These are phyloP conservation scores for Lichtheimia ramosa DNA, from an alignment of 371 early-diverging fungal genomes.

Conservation along the genomic window DNA sequence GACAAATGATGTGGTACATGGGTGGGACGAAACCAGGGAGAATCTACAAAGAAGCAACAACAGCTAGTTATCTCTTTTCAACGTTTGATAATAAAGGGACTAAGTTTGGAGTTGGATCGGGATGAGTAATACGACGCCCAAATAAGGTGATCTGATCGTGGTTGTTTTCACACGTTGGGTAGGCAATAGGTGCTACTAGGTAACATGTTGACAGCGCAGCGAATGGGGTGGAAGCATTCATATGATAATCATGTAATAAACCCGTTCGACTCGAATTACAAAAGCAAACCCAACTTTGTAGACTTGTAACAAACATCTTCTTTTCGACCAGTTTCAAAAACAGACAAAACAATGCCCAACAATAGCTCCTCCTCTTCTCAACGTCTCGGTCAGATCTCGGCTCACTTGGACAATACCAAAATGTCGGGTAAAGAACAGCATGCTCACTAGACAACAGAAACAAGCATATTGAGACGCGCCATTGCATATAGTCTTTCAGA, in stretches of 20 bases:
- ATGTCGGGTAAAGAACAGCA: neutral
- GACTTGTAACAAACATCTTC: neutral
- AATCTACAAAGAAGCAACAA: too few relatives aligned
- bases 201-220: too few relatives aligned
- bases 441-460: neutral
- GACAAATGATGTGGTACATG: too few relatives aligned
- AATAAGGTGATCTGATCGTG: too few relatives aligned
- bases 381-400: conserved; percentile 20
- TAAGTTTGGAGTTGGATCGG: too few relatives aligned
- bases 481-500: conserved; percentile 46
- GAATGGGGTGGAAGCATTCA: neutral
- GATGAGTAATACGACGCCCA: too few relatives aligned
- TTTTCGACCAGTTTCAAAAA: neutral
- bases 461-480: too few relatives aligned
- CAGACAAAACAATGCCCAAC: neutral
- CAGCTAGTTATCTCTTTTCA: too few relatives aligned
- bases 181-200: too few relatives aligned
- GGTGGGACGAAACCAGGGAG: too few relatives aligned
- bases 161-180: too few relatives aligned
- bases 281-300: neutral
- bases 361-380: conserved; percentile 13
- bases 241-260: conserved; percentile 3
- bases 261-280: neutral
- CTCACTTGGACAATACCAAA: conserved; percentile 14
- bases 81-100: too few relatives aligned